Evolutionary conservation across 2,329 filamentous ascomycete species (phyloP).

Genomic region (Phyllosticta citrichinensis): DNA sequence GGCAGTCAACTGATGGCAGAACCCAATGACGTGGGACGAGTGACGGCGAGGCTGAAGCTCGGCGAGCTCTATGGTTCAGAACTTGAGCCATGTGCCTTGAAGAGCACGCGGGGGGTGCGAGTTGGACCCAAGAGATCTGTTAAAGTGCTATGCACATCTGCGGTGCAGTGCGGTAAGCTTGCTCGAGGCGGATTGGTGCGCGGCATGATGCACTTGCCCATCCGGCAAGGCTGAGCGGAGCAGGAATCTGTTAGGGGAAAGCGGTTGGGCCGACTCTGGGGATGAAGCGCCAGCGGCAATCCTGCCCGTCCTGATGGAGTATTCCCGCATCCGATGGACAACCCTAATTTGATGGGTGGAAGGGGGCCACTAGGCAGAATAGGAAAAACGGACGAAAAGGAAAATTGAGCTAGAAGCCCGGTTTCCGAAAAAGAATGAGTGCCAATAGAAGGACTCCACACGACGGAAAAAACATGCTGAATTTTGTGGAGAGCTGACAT

Average conservation of each 20-base stretch:
- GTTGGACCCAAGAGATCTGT: not conserved
- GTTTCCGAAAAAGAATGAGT: not conserved
- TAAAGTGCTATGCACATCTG: not conserved
- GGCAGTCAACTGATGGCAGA: not conserved
- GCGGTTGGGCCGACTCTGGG: not conserved
- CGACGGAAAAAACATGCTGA: not conserved
- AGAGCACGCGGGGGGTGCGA: not conserved
- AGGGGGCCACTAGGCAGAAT: not conserved
- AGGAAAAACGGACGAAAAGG: not conserved
- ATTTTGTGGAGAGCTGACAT: not conserved
- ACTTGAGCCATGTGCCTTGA: not conserved
- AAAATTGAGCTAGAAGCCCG: not conserved
- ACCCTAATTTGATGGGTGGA: not conserved
- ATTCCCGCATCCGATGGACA: not conserved
- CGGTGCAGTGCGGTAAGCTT: not conserved
- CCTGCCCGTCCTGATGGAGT: not conserved
- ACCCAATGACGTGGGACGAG: not conserved
- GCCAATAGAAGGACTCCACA: not conserved
- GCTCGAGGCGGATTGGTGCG: not conserved
- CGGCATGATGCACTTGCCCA: not conserved
- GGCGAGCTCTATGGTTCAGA: not conserved
- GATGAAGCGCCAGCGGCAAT: not conserved
- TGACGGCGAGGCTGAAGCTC: not conserved
- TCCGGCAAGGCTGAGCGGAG: conserved; percentile 10
- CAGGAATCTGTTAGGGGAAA: not conserved